Conservation (phyloP, 2,329 filamentous ascomycete species). For the Penicillium sp. region DNA sequence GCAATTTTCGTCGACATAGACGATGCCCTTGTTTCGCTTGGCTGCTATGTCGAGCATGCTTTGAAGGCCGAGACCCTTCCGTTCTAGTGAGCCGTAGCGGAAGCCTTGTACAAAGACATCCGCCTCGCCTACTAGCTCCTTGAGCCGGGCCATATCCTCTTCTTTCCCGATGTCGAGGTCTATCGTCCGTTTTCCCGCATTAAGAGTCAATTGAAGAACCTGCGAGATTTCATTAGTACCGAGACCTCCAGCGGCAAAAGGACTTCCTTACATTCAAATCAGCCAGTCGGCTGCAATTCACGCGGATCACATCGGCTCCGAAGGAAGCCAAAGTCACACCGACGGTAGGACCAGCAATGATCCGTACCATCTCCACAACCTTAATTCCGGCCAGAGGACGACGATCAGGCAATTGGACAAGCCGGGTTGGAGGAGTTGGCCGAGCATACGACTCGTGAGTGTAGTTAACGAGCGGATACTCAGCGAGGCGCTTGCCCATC, state of each 20-base stretch:
- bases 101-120: conserved; percentile 60
- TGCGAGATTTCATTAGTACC: neutral
- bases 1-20: conserved; percentile 55
- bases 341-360: conserved; percentile 45
- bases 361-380: conserved; percentile 49
- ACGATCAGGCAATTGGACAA: conserved; percentile 9
- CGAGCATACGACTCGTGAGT: conserved; percentile 36
- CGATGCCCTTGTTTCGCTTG: conserved; percentile 46
- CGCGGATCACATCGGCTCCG: conserved; percentile 51
- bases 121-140: conserved; percentile 45
- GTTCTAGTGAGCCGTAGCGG: conserved; percentile 46
- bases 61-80: conserved; percentile 36
- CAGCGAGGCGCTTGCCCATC: conserved; percentile 47
- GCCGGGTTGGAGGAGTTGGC: conserved; percentile 35
- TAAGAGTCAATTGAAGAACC: conserved; percentile 25
- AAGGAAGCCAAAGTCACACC: conserved; percentile 47
- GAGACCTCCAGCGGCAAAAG: neutral
- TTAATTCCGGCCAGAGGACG: conserved; percentile 49
- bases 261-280: conserved; percentile 30
- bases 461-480: conserved; percentile 48
- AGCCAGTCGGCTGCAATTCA: conserved; percentile 45
- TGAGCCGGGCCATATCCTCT: conserved; percentile 43
- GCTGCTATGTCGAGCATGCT: conserved; percentile 45
- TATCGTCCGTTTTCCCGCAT: conserved; percentile 28
- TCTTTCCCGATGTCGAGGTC: conserved; percentile 50